Base-by-base conservation (phyloP, 345 rosid species). In the Pugionium cornutum region DNA sequence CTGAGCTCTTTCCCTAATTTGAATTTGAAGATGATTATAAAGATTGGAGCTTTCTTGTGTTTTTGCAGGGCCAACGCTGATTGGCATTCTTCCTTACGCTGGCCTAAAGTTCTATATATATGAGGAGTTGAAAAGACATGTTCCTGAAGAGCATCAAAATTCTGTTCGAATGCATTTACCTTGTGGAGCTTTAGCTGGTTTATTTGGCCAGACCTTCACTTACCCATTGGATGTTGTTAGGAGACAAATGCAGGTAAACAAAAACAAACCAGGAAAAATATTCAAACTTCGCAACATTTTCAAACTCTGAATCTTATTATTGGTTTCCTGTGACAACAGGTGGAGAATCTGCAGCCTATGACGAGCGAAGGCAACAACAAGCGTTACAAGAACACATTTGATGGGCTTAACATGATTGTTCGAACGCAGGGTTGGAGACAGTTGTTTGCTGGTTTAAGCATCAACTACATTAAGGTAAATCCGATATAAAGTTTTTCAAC, bases 191-290 rank as follows among this genome's bases (percentile, higher is more conserved):
- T 65, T 90, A 27, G 99, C 99, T 73, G 99, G 97, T 60, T 76
- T 94, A 69, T 74, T 94, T 58, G 99, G 99, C 48, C 99, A 94
- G 79, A 90, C 96, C 59, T 70, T 90, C 34, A 94, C 99, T 27
- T 94, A 94, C 74, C 99, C 99, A 6, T 70, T 94, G 69, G 96
- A 94, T 82, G 99, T 94, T 69, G 97, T 94, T 46, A 82, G 97
- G 77, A 83, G 99, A 70, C 99, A 94, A 79, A 94, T 94, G 99
- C 99, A 90, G 99, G 99, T 94, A 77, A 18, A 18, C 18, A 18
- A 44, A 25, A 46, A 33, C 25, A 27, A 36, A 9, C 40, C 34
- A 30, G 37, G 40, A 54, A 53, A 46, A 67, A 28, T 7, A 46
- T 47, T 64, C 4, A 6, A 36, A 45, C 45, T 36, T 68, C 3